Evolutionary conservation across 345 rosid genomes (phyloP).

Genomic region (Chamaenerion angustifolium): DNA sequence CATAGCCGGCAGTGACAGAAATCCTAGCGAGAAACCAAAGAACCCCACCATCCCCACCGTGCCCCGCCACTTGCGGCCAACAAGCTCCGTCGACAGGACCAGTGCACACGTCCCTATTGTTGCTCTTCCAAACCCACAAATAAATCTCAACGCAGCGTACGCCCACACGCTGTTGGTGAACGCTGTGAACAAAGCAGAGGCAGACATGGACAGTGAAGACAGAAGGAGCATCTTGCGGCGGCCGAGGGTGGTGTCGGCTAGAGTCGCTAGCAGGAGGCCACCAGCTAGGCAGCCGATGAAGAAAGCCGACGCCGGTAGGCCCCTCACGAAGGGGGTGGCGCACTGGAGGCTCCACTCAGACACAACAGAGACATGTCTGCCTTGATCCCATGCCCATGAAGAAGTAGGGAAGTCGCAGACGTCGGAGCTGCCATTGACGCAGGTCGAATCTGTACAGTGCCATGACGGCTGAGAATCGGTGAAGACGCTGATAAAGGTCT

Average conservation of each 20-base stretch:
- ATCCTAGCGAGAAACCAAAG: conserved; percentile 30
- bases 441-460: conserved; percentile 24
- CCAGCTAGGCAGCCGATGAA: conserved; percentile 47
- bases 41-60: conserved; percentile 29
- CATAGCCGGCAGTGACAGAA: conserved; percentile 29
- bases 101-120: conserved; percentile 35
- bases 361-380: conserved; percentile 20
- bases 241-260: conserved; percentile 47
- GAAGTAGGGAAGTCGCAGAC: conserved; percentile 24
- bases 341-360: conserved; percentile 50
- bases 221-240: conserved; percentile 43
- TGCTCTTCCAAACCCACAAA: conserved; percentile 33
- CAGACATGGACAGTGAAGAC: conserved; percentile 28
- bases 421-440: conserved; percentile 11
- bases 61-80: conserved; percentile 38
- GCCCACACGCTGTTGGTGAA: conserved; percentile 21
- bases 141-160: conserved; percentile 14
- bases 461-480: conserved; percentile 42
- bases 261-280: conserved; percentile 29
- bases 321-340: conserved; percentile 24
- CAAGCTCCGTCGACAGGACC: conserved; percentile 34
- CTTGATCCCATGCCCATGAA: conserved; percentile 40
- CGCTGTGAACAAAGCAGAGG: conserved; percentile 20
- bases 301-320: conserved; percentile 50
- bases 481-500: conserved; percentile 45